A percentile compares a stretch with the other conserved stretches of the same genome.
Conservation (phyloP, 495 filamentous ascomycete species). For the Mycothermus thermophilus region DNA sequence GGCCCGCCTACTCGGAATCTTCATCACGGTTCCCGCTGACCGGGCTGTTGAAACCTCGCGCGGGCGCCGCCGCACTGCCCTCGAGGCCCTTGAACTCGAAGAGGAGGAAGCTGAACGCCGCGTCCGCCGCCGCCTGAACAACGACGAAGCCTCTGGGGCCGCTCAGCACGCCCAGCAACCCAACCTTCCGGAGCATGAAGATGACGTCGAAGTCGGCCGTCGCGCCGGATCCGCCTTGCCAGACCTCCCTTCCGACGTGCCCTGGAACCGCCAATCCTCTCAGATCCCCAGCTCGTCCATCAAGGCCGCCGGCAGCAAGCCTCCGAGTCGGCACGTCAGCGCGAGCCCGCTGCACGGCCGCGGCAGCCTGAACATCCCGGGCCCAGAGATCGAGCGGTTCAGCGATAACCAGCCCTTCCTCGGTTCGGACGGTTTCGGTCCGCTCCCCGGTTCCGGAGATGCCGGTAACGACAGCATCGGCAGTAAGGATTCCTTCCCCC, state of each 20-base stretch:
- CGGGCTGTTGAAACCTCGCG: constrained; percentile 9
- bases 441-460: constrained; percentile 6
- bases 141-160: constrained; percentile 9
- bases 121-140: constrained; percentile 18
- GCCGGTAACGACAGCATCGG: constrained; percentile 1
- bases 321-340: constrained; percentile 17
- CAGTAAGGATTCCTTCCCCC: constrained; percentile 1
- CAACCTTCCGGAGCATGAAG: background rate
- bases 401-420: constrained; percentile 21
- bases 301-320: constrained; percentile 22
- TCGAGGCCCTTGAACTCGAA: constrained; percentile 14
- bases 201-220: constrained; percentile 25
- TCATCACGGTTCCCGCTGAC: constrained; percentile 7
- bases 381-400: constrained; percentile 24
- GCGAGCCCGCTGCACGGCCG: constrained; percentile 27
- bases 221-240: constrained; percentile 22
- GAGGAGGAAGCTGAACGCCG: constrained; percentile 14
- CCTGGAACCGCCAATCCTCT: constrained; percentile 34
- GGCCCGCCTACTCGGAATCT: constrained; percentile 13
- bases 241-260: constrained; percentile 27
- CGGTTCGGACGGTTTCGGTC: constrained; percentile 20
- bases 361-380: constrained; percentile 13
- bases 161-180: constrained; percentile 6
- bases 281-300: constrained; percentile 27
- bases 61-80: constrained; percentile 10